phyloP scores from a whole-genome alignment of 495 filamentous ascomycete species.

The Penicillium pancosmium region DNA sequence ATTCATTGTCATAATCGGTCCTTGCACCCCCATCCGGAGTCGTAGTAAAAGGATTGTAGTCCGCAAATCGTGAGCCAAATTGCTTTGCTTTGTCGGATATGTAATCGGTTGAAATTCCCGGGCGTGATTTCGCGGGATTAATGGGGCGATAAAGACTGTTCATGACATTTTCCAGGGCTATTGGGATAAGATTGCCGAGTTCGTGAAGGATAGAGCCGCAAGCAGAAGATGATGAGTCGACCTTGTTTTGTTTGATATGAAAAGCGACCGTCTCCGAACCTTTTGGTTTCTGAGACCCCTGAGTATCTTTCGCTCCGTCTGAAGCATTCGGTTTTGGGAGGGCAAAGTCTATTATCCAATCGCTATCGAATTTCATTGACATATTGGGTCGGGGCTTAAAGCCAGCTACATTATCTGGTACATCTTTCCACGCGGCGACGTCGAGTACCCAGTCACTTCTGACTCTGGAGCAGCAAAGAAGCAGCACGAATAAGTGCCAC shows the following conservation, averaged over 20 bases:
- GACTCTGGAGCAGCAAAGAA: not conserved
- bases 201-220: not conserved
- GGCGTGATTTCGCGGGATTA: too few relatives aligned
- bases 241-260: not conserved
- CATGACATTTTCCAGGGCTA: not conserved
- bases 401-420: not conserved
- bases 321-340: not conserved
- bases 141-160: not conserved
- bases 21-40: not conserved
- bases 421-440: not conserved
- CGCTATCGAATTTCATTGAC: not conserved
- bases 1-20: not conserved
- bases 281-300: not conserved
- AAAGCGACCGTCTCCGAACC: not conserved
- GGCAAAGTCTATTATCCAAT: not conserved
- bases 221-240: not conserved
- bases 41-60: too few relatives aligned
- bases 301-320: not conserved
- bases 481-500: not conserved
- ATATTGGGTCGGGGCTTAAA: not conserved
- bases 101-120: too few relatives aligned
- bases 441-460: not conserved
- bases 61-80: too few relatives aligned
- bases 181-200: not conserved
- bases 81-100: too few relatives aligned